Percentiles rank a stretch among this genome's conserved stretches.
Conservation (phyloP, 768 basidiomycete genomes). For the Multifurca ochricompacta region DNA sequence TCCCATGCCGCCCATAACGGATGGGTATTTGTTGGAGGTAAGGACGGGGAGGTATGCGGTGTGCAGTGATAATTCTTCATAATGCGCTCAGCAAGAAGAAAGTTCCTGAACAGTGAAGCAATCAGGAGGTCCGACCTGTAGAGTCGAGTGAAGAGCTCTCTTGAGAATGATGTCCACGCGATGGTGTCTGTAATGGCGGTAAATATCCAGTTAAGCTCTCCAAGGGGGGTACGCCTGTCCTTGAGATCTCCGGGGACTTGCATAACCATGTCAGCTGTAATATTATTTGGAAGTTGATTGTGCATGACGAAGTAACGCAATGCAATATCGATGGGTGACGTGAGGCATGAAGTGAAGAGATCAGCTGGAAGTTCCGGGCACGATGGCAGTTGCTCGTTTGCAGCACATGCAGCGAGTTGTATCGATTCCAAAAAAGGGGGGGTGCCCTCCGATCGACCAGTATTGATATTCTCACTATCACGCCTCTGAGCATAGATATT, state of each 20-base stretch:
- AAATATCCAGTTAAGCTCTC: conserved; percentile 99
- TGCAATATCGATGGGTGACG: conserved; percentile 96
- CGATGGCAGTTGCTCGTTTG: conserved; percentile 86
- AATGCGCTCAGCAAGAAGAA: conserved; percentile 92
- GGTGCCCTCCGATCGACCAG: conserved; percentile 51
- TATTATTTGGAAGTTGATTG: conserved; percentile 72
- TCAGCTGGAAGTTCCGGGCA: conserved; percentile 97
- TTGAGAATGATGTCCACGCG: conserved; percentile 95
- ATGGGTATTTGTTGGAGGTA: conserved; percentile 96
- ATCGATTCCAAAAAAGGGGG: conserved; percentile 81
- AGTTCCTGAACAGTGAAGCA: conserved; percentile 94
- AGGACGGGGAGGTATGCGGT: conserved; percentile 83
- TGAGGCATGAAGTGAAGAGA: conserved; percentile 94
- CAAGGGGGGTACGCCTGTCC: conserved; percentile 90
- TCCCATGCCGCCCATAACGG: conserved; percentile 98
- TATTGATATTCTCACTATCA: conserved; percentile 52
- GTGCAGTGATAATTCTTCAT: conserved; percentile 99
- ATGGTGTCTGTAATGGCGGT: conserved; percentile 99
- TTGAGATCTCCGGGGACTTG: conserved; percentile 95
- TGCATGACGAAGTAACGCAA: conserved; percentile 90
- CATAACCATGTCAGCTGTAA: conserved; percentile 85
- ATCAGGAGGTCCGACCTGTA: conserved; percentile 95
- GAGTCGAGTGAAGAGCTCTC: conserved; percentile 85
- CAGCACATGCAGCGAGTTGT: conserved; percentile 90
- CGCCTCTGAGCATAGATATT: conserved; percentile 69